Conservation (phyloP, 768 basidiomycete genomes). For the Kockovaella imperatae region DNA sequence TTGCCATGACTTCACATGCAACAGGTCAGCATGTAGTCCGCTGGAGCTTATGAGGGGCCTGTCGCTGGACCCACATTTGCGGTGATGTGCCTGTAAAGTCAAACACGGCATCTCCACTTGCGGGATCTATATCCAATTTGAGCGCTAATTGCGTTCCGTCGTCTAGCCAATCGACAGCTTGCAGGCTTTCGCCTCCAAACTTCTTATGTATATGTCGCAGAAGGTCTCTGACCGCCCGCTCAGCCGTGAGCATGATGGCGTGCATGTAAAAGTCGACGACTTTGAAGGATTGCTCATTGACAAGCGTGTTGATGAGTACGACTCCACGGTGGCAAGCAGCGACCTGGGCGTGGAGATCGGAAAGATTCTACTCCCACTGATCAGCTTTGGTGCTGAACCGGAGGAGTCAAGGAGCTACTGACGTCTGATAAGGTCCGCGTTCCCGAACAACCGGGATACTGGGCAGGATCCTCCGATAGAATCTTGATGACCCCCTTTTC, state of each 20-base stretch:
- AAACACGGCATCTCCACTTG: conserved; percentile 67
- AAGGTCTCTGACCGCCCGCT: conserved; percentile 73
- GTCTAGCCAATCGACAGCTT: conserved; percentile 63
- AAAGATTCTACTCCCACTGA: conserved; percentile 20
- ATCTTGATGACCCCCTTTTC: conserved; percentile 63
- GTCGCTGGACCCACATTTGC: conserved; percentile 40
- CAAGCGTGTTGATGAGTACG: conserved; percentile 73
- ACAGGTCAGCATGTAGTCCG: not conserved
- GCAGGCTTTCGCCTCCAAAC: conserved; percentile 51
- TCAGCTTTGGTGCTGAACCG: conserved; percentile 9
- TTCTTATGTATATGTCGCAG: conserved; percentile 61
- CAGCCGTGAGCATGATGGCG: conserved; percentile 74
- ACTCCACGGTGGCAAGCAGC: conserved; percentile 73
- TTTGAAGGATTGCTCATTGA: conserved; percentile 73
- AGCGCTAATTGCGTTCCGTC: conserved; percentile 48
- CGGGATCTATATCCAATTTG: conserved; percentile 65
- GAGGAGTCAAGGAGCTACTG: conserved; percentile 6
- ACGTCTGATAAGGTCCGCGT: conserved; percentile 19
- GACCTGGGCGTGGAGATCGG: conserved; percentile 30
- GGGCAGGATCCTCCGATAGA: conserved; percentile 56
- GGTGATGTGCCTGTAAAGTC: conserved; percentile 57
- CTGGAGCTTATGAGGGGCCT: not conserved
- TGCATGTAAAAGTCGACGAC: conserved; percentile 88
- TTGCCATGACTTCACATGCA: conserved; percentile 30
- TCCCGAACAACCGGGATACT: conserved; percentile 27